Percentiles rank a stretch among this genome's conserved stretches.
Conservation (phyloP, 2,329 filamentous ascomycete genomes). For the Pseudocercospora macadamiae region DNA sequence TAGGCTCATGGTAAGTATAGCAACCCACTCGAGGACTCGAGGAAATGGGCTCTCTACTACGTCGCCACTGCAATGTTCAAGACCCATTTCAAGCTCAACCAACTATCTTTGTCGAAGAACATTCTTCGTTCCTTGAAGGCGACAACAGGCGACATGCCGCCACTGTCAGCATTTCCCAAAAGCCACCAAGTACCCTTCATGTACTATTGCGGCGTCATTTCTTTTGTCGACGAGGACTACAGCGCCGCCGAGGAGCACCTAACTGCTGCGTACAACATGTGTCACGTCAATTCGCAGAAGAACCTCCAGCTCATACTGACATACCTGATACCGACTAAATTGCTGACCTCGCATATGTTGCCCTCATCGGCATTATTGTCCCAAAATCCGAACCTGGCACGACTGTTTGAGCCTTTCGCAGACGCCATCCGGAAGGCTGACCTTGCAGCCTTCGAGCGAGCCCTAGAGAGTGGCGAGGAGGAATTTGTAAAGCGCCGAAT, state of each 20-base stretch:
- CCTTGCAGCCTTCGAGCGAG: slow-evolving; percentile 79
- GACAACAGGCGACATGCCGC: slow-evolving; percentile 71
- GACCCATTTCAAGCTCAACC: slow-evolving; percentile 90
- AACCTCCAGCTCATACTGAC: slow-evolving; percentile 93
- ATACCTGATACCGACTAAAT: slow-evolving; percentile 90
- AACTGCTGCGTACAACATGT: slow-evolving; percentile 78
- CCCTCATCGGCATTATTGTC: slow-evolving; percentile 72
- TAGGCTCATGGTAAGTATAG: slow-evolving; percentile 50
- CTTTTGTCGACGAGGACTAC: slow-evolving; percentile 94
- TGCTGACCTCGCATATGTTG: slow-evolving; percentile 83
- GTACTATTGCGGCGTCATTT: slow-evolving; percentile 92
- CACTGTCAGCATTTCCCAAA: slow-evolving; percentile 77
- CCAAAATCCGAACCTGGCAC: slow-evolving; percentile 74
- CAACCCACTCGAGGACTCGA: slow-evolving; percentile 80
- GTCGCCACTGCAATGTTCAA: slow-evolving; percentile 95
- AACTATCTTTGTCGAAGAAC: slow-evolving; percentile 85
- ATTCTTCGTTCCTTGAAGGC: slow-evolving; percentile 82
- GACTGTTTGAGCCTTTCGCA: slow-evolving; percentile 76
- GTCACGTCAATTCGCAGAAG: slow-evolving; percentile 67
- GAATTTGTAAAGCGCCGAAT: slow-evolving; percentile 92
- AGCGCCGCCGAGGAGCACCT: slow-evolving; percentile 78
- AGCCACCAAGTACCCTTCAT: slow-evolving; percentile 94
- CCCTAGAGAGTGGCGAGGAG: slow-evolving; percentile 79
- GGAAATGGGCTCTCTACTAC: slow-evolving; percentile 98
- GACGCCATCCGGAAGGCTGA: slow-evolving; percentile 80